phyloP scores from a whole-genome alignment of 2,329 filamentous ascomycete genomes.

The Mycosphaerella sp. region DNA sequence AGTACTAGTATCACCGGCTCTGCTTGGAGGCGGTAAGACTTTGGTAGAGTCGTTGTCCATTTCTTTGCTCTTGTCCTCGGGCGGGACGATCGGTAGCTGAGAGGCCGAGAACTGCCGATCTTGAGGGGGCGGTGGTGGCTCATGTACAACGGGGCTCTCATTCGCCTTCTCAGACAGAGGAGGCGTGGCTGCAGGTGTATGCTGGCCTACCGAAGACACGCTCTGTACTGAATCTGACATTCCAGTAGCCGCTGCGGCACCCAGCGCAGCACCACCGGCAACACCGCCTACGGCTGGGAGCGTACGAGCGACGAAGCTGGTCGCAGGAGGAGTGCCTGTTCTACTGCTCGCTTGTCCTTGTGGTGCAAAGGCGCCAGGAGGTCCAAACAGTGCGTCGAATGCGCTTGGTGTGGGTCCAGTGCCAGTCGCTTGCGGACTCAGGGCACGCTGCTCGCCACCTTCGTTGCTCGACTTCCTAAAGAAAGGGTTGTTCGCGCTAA shows the following conservation, averaged over 20 bases:
- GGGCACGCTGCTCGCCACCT: slow-evolving; percentile 19
- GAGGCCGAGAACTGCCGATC: slow-evolving; percentile 72
- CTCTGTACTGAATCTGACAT: slow-evolving; percentile 29
- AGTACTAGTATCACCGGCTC: slow-evolving; percentile 27
- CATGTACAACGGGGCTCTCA: slow-evolving; percentile 50
- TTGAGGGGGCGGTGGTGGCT: slow-evolving; percentile 62
- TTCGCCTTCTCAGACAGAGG: slow-evolving; percentile 46
- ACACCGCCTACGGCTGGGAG: slow-evolving; percentile 15
- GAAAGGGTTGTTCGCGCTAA: slow-evolving; percentile 79
- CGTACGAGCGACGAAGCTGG: slow-evolving; percentile 27
- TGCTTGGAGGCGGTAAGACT: slow-evolving; percentile 31
- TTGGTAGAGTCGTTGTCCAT: slow-evolving; percentile 52
- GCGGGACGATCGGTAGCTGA: slow-evolving; percentile 62
- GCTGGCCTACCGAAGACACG: slow-evolving; percentile 28
- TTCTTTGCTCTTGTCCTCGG: slow-evolving; percentile 40
- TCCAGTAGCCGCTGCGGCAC: slow-evolving; percentile 11
- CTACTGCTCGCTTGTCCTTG: slow-evolving; percentile 23
- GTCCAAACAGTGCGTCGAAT: slow-evolving; percentile 34
- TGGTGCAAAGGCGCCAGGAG: slow-evolving; percentile 40
- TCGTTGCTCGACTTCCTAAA: slow-evolving; percentile 56
- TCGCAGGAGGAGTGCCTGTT: slow-evolving; percentile 29
- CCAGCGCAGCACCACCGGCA: slow-evolving; percentile 6
- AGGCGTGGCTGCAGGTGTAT: slow-evolving; percentile 59
- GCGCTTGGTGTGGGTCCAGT: slow-evolving; percentile 32
- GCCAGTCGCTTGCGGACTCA: slow-evolving; percentile 22